These are phyloP conservation scores for Grosmannia huntii DNA, from an alignment of 2,329 filamentous ascomycete species.

Conservation along the genomic window DNA sequence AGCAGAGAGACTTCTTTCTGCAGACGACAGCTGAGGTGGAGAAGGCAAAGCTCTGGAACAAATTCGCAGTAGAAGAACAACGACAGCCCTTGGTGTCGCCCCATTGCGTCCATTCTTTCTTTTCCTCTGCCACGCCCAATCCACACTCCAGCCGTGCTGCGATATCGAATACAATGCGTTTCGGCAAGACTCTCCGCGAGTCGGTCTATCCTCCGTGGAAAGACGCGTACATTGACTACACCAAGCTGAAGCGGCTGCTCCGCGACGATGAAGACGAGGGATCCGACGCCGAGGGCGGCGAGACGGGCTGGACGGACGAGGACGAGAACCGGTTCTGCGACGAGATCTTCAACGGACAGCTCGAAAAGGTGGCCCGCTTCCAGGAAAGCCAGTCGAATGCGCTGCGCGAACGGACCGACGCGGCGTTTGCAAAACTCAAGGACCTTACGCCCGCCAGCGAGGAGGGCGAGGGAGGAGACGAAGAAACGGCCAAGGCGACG, in stretches of 20 bases:
- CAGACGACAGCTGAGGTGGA: not conserved
- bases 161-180: constrained; percentile 53
- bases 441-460: constrained; percentile 61
- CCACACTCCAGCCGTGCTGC: not conserved
- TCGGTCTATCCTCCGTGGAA: constrained; percentile 80
- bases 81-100: not conserved
- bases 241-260: constrained; percentile 79
- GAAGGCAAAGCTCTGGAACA: constrained; percentile 1
- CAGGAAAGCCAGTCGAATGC: constrained; percentile 62
- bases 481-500: constrained; percentile 23
- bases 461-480: constrained; percentile 36
- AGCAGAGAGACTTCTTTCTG: not conserved
- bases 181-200: constrained; percentile 75
- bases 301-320: constrained; percentile 64
- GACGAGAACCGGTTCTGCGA: constrained; percentile 92
- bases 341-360: constrained; percentile 84
- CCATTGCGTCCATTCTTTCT: not conserved
- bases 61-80: not conserved
- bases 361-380: constrained; percentile 89
- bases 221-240: constrained; percentile 88
- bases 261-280: constrained; percentile 57
- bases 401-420: constrained; percentile 41
- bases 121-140: not conserved
- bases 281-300: constrained; percentile 22
- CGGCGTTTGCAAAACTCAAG: constrained; percentile 56